Evolutionary conservation across 2,329 filamentous ascomycete genomes (phyloP).

Genomic region (Emydomyces testavorans): DNA sequence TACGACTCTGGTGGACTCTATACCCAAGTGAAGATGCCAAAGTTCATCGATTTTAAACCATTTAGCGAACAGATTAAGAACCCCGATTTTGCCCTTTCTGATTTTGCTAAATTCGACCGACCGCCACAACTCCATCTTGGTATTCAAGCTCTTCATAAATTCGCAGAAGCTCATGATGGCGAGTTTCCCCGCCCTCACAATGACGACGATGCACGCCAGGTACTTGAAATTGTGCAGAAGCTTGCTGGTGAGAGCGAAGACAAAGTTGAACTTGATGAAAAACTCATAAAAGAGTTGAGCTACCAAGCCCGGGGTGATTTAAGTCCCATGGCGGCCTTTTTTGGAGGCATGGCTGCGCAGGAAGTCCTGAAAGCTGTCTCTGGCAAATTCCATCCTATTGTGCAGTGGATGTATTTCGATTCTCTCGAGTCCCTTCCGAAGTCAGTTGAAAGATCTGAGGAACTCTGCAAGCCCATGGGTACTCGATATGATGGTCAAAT

Average conservation of each 20-base stretch:
- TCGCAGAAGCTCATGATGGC: conserved; percentile 58
- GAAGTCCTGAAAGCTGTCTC: conserved; percentile 95
- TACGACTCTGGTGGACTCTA: conserved; percentile 85
- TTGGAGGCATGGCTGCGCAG: conserved; percentile 85
- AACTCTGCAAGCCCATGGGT: conserved; percentile 73
- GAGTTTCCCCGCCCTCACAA: conserved; percentile 73
- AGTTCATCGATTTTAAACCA: conserved; percentile 76
- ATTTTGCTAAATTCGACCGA: conserved; percentile 96
- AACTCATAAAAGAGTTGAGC: conserved; percentile 81
- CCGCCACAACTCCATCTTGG: conserved; percentile 85
- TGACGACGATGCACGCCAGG: conserved; percentile 66
- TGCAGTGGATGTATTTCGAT: conserved; percentile 95
- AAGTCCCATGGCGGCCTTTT: conserved; percentile 85
- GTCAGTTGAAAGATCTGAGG: conserved; percentile 62
- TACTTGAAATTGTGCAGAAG: conserved; percentile 62
- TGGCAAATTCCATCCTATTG: conserved; percentile 91
- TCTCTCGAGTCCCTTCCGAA: conserved; percentile 88
- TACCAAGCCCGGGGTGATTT: conserved; percentile 90
- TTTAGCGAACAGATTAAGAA: conserved; percentile 68
- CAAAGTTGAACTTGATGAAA: conserved; percentile 77
- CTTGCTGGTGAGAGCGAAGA: conserved; percentile 57
- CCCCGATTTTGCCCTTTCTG: conserved; percentile 80
- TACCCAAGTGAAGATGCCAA: conserved; percentile 97
- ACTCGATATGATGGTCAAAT: conserved; percentile 95
- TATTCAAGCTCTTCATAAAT: conserved; percentile 83